Evolutionary conservation across 2,329 filamentous ascomycete genomes (phyloP).

Genomic region (Colletotrichum salicis): DNA sequence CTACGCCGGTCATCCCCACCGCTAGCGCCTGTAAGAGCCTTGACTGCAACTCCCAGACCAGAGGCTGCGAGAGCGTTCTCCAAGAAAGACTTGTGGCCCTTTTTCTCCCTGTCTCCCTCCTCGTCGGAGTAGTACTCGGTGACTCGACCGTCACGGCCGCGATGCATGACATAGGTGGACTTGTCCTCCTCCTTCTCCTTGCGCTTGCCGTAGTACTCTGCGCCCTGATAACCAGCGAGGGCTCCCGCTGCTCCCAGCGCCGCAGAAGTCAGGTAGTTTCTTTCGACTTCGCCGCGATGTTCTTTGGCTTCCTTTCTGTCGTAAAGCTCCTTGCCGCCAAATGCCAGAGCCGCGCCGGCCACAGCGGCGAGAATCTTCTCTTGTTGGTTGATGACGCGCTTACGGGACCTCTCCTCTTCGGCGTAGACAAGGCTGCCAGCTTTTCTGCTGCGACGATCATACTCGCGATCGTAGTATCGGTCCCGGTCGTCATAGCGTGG

Average conservation of each 20-base stretch:
- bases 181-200: conserved; percentile 65
- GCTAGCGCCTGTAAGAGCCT: conserved; percentile 63
- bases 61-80: conserved; percentile 72
- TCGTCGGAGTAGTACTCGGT: conserved; percentile 69
- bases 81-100: conserved; percentile 72
- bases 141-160: conserved; percentile 63
- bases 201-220: conserved; percentile 71
- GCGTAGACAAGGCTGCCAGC: conserved; percentile 63
- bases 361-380: conserved; percentile 75
- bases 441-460: conserved; percentile 62
- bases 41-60: conserved; percentile 70
- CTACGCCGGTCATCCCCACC: conserved; percentile 55
- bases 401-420: conserved; percentile 62
- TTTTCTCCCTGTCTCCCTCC: conserved; percentile 63
- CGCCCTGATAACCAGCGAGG: conserved; percentile 71
- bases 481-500: conserved; percentile 58
- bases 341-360: conserved; percentile 71
- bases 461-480: conserved; percentile 57
- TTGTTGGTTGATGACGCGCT: conserved; percentile 67
- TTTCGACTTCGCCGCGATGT: conserved; percentile 61
- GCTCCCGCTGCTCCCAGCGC: conserved; percentile 73
- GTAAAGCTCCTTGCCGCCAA: conserved; percentile 73
- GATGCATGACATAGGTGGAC: conserved; percentile 63
- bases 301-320: conserved; percentile 69
- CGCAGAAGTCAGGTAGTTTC: conserved; percentile 68